Evolutionary conservation across 306 rosid species (phyloP), one percentile per base, ranked within the genome.

Genomic region (Bauhinia variegata): DNA sequence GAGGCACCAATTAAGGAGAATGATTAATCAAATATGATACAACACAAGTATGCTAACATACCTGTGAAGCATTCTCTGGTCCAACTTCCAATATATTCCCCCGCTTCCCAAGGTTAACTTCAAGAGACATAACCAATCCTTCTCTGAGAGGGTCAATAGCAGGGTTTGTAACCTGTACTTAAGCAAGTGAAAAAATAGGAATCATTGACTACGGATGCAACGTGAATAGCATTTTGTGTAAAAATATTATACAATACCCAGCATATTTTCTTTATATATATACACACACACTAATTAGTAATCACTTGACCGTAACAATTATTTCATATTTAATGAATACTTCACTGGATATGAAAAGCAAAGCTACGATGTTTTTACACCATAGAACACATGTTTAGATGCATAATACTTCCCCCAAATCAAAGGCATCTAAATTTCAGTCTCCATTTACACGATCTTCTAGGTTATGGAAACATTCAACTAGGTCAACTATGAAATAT

Each of bases 81-180:
- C 99, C 97, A 79, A 82, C 79, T 80, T 90, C 97, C 84, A 93
- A 83, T 74, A 93, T 83, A 83, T 93, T 93, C 76, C 80, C 32
- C 60, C 99, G 83, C 79, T 85, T 85, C 75, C 99, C 99, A 38
- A 93, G 67, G 72, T 88, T 93, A 78, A 93, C 95, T 90, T 93
- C 99, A 72, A 93, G 99, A 65, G 99, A 93, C 99, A 93, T 93
- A 66, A 93, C 99, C 67, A 93, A 67, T 72, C 99, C 99, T 86
- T 93, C 99, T 82, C 97, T 81, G 60, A 93, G 99, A 52, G 99
- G 99, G 72, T 93, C 99, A 74, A 90, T 93, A 65, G 99, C 99
- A 68, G 99, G 99, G 83, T 93, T 93, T 49, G 99, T 93, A 55
- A 93, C 99, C 99, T 93, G 82, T 67, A 71, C 57, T 54, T 42